phyloP scores from a whole-genome alignment of 2,329 filamentous ascomycete species.

The Fusarium tupiense region DNA sequence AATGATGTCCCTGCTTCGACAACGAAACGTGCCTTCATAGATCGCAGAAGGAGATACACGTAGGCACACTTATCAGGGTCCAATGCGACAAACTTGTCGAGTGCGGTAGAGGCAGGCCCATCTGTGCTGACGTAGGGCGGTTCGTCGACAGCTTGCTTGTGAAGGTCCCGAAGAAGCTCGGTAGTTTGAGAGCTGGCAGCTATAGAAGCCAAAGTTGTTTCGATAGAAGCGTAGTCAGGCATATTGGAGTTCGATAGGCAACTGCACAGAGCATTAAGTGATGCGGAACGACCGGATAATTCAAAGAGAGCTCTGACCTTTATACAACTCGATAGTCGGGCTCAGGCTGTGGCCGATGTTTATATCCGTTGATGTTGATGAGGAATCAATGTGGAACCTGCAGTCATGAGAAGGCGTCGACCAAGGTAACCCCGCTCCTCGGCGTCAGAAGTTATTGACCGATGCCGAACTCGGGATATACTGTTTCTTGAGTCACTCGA shows the following conservation, averaged over 20 bases:
- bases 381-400: neutral
- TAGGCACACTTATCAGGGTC: constrained; percentile 67
- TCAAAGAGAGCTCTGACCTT: neutral
- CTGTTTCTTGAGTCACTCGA: neutral
- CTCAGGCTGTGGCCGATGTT: neutral
- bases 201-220: constrained; percentile 45
- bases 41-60: constrained; percentile 62
- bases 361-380: neutral
- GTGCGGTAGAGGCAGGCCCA: constrained; percentile 26
- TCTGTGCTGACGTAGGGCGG: constrained; percentile 44
- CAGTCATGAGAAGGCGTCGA: neutral
- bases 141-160: constrained; percentile 46
- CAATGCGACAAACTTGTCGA: constrained; percentile 68
- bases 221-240: constrained; percentile 34
- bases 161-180: constrained; percentile 44
- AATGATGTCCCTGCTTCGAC: constrained; percentile 71
- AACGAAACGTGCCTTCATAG: constrained; percentile 59
- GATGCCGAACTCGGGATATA: neutral
- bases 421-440: constrained; percentile 21
- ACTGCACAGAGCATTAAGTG: no score
- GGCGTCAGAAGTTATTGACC: neutral
- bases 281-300: rapidly evolving
- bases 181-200: constrained; percentile 40
- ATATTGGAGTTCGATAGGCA: neutral
- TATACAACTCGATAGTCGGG: neutral